phyloP scores from a whole-genome alignment of 2,329 filamentous ascomycete genomes.

The Colletotrichum siamense region DNA sequence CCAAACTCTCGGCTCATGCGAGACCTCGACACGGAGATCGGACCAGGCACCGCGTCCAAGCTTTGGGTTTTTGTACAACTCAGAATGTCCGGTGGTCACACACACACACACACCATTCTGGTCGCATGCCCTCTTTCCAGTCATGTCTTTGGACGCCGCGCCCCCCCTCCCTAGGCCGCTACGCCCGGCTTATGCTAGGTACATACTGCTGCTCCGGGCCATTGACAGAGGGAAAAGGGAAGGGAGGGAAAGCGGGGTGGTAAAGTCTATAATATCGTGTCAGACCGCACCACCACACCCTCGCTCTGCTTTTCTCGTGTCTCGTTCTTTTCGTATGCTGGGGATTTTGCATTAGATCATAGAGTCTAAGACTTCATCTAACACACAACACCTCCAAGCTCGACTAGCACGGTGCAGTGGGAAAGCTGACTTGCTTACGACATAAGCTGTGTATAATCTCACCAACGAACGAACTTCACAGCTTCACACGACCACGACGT shows the following conservation, averaged over 20 bases:
- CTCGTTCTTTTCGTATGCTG: not conserved
- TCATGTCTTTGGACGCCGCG: not conserved
- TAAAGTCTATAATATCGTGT: not conserved
- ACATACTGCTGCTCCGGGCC: no score
- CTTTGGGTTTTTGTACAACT: not conserved
- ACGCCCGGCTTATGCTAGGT: not conserved
- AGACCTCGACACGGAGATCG: not conserved
- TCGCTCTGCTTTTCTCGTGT: not conserved
- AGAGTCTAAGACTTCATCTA: not conserved
- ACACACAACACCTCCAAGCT: not conserved
- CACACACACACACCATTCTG: not conserved
- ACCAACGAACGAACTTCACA: not conserved
- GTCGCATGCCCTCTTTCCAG: not conserved
- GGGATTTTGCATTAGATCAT: not conserved
- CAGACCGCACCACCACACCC: not conserved
- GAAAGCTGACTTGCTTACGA: not conserved
- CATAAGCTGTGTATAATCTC: not conserved
- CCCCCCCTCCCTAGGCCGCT: not conserved
- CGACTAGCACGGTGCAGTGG: not conserved
- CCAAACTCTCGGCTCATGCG: not conserved
- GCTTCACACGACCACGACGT: not conserved
- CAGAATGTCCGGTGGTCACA: not conserved
- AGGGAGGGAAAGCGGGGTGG: not conserved
- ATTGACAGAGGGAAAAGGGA: no score
- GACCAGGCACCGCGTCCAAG: not conserved